phyloP scores from a whole-genome alignment of 2,329 filamentous ascomycete species.

The Aspergillus transmontanensis region DNA sequence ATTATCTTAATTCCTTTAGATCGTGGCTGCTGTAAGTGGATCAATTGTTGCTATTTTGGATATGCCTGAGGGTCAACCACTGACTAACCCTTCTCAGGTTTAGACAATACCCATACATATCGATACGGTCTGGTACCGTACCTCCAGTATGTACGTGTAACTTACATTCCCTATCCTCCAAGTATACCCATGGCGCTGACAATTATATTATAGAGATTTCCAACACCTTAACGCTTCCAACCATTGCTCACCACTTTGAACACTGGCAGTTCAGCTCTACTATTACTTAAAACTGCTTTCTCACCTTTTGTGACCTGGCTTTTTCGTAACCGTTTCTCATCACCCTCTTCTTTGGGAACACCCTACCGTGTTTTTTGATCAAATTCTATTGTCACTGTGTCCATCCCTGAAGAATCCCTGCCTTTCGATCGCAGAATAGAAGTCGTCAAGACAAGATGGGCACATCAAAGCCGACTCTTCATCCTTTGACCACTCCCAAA shows the following conservation, averaged over 20 bases:
- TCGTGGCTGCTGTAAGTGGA: conserved; percentile 14
- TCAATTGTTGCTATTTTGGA: conserved; percentile 18
- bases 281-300: background rate
- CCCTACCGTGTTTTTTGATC: background rate
- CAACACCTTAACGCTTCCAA: background rate
- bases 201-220: background rate
- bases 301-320: background rate
- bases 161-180: background rate
- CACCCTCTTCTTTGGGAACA: background rate
- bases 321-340: background rate
- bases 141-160: conserved; percentile 6
- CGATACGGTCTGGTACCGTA: conserved; percentile 17
- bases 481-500: conserved; percentile 45
- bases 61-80: background rate
- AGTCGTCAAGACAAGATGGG: conserved; percentile 20
- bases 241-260: background rate
- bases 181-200: background rate
- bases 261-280: background rate
- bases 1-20: background rate
- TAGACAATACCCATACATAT: conserved; percentile 6
- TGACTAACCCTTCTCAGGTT: background rate
- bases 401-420: no score
- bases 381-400: no score
- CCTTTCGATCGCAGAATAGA: background rate
- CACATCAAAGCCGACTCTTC: conserved; percentile 36